Evolutionary conservation across 23 red algal genomes (phyloP), one percentile per base, ranked within the genome.

Genomic region (Gracilariopsis chorda): DNA sequence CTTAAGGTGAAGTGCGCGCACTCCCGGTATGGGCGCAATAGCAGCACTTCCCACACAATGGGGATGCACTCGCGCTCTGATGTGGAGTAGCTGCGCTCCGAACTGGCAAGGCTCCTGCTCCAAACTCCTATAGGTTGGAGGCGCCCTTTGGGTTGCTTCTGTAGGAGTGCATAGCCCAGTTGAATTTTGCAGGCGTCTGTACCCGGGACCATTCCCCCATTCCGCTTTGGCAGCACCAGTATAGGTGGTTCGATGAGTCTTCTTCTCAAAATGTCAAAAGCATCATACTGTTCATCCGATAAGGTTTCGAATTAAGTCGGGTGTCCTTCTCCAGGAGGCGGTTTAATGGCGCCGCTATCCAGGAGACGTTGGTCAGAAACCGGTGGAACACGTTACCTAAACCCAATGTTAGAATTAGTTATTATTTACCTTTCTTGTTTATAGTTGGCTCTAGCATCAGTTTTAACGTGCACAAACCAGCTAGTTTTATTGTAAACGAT

Each of bases 231-330:
- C 27, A 84, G 36, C 20, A 29, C 80, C 6, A 67, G 59, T 46
- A 61, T 34, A 9, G 80, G 55, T 28, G 80, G 80, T 19, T 64
- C 24, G 5, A 8, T 32, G 3, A 39, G 52, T 44, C 14, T 36
- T 27, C 23, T 61, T 57, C 67, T 84, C 53, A 65, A 43, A n/a
- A 46, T 42, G 23, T 67, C 33, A 35, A 84, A 84, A 21, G 80
- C 80, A 65, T 64, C 49, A 57, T 42, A 44, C 12, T 84, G 5
- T 57, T 84, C 80, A 5, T 84, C 80, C 36, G 80, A 65, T 19
- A 80, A 57, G 20, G 24, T 21, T 24, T 44, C 48, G 30, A 84
- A 61, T 14, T n/a, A 29, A 27, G 55, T 21, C 44, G 80, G 34
- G 23, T 61, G n/a, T 20, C 43, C 59, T 39, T 44, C 67, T 32